Base-by-base conservation (phyloP, 345 rosid genomes). In the Bretschneidera sinensis region DNA sequence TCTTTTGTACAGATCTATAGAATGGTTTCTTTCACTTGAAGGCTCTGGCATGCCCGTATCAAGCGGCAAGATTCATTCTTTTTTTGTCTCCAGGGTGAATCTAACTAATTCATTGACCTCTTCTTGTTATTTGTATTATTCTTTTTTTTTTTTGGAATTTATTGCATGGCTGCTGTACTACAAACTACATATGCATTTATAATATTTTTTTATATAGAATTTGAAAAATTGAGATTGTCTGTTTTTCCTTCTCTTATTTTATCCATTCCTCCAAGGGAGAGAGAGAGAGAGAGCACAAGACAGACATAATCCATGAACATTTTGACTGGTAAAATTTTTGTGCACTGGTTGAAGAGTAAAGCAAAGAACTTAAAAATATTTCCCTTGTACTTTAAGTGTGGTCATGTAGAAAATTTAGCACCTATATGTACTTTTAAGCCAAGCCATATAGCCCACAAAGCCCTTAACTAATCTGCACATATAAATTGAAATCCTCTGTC, bases 381-480 rank as follows among this genome's bases (percentile, higher is more conserved):
- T 95, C 76, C 74, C 97, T 91, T 90, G 85, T 76, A 78, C 97
- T 88, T 88, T 57, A 94, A 88, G 97, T 66, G 77, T 77, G 25
- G 82, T 77, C 83, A 60, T 79, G 79, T 72, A 70, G 79, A 72
- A 80, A 81, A 80, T 76, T 78, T 66, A 67, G 78, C 71, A 72
- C 67, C 77, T 86, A 84, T 82, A 79, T 86, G 64, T 78, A 76
- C 97, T 94, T 94, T 77, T 83, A 94, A 94, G 97, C 87, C 78
- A 94, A 94, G 96, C 84, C 85, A 81, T 61, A 75, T 47, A 66
- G 64, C 43, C 67, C 67, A 63, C 68, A 80, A 65, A 74, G 57
- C 76, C 64, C 74, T 81, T 79, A 75, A 66, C 74, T 79, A 88
- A 81, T 74, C 71, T 55, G 47, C 73, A 58, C 62, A 75, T 83